Base-by-base conservation (phyloP, 2,329 filamentous ascomycete species). In the Aquanectria penicillioides region DNA sequence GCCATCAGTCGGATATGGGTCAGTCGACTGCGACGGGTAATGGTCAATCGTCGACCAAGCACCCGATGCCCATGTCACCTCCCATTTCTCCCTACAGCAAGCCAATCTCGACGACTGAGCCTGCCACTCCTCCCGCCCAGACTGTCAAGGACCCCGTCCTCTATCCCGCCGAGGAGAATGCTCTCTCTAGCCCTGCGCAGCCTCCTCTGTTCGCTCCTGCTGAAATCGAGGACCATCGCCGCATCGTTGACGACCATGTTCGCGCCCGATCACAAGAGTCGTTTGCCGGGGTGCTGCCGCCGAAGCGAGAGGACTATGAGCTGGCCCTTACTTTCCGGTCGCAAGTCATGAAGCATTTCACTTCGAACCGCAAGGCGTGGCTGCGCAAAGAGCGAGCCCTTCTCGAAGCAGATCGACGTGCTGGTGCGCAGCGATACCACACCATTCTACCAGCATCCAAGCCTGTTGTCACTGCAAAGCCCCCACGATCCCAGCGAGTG, bases 101-200 rank as follows among this genome's bases (percentile, higher is more conserved):
- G 49, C 61, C 73, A 3, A 73, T 77, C 46, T 74, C 78, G 43
- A 70, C 72, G 38, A 70, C 64, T 26, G 68, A 74, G 29, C 65
- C 73, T 0, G 57, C 64, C 4, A 74, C 74, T 12, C 67, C 74
- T 15, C 63, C 70, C 18, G 57, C 59, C 34, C 71, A 74, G 36
- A 10, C 63, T 3, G 71, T 80, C 52, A 78, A 80, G 62, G 86
- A 88, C 60, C 86, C 86, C 2, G 86, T 89, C 28, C 75, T 89
- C 26, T 89, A 85, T 63, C 85, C 86, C 9, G 51, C 68, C 31
- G 78, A 79, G 31, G 83, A 86, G 11, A 57, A 71, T 10, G 66
- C 33, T 43, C 74, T 70, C 3, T 65, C 74, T 10, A 79, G 79
- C 38, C 75, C 80, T 6, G 71, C 78, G 3, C 78, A 83, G 55